Evolutionary conservation across 257 asterid species (phyloP).

Genomic region (Ilex asprella): DNA sequence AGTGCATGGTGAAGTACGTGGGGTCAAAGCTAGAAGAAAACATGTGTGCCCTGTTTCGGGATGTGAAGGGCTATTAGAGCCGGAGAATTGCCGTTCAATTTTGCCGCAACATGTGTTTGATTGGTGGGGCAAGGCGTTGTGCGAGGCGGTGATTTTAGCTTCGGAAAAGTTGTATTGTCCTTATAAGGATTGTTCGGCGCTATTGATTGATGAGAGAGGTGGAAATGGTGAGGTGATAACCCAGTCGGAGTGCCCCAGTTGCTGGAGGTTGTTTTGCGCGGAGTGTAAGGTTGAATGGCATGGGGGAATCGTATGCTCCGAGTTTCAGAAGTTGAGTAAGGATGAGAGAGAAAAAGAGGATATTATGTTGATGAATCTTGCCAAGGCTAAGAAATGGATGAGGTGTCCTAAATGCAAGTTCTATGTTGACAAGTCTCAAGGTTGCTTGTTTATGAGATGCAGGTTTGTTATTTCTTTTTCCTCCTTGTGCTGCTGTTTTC

Average conservation of each 20-base stretch:
- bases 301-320: conserved; percentile 30
- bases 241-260: conserved; percentile 47
- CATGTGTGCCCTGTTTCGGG: conserved; percentile 36
- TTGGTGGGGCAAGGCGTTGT: conserved; percentile 67
- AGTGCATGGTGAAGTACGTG: conserved; percentile 44
- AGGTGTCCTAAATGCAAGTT: conserved; percentile 24
- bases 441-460: conserved; percentile 18
- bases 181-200: conserved; percentile 51
- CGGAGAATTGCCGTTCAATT: conserved; percentile 43
- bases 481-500: no score
- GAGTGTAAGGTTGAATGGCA: conserved; percentile 64
- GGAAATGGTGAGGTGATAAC: background rate
- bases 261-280: conserved; percentile 51
- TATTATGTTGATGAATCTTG: conserved; percentile 38
- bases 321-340: conserved; percentile 32
- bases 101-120: conserved; percentile 57
- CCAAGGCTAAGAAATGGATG: conserved; percentile 27
- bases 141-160: conserved; percentile 49
- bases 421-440: conserved; percentile 12
- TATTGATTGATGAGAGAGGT: conserved; percentile 31
- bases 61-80: conserved; percentile 53
- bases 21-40: conserved; percentile 46
- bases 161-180: conserved; percentile 60
- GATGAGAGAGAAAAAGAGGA: conserved; percentile 46
- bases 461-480: conserved; percentile 9